Conservation (phyloP, 305 asterid species). For the Fraxinus velutina region DNA sequence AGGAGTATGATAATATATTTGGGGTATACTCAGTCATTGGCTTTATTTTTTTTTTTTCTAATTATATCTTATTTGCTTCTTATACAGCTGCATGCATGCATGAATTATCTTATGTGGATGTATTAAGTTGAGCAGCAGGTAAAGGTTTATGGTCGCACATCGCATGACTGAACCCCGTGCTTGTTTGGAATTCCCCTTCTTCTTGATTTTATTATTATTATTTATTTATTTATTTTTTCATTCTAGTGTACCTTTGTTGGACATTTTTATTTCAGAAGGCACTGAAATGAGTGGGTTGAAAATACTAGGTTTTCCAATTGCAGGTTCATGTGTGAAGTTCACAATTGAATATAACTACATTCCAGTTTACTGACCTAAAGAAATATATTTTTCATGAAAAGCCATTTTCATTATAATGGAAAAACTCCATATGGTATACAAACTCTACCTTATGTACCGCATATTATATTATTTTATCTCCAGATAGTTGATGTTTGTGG, state of each 20-base stretch:
- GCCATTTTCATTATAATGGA: neutral
- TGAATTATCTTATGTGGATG: neutral
- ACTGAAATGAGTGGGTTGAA: neutral
- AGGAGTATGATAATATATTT: slow-evolving; percentile 77
- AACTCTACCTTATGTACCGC: neutral
- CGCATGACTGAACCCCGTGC: neutral
- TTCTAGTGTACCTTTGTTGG: neutral
- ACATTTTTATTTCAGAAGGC: slow-evolving; percentile 3
- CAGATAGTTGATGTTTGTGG: neutral
- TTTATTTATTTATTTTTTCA: neutral
- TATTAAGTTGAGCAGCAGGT: neutral
- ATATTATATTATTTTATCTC: neutral
- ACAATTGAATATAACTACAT: neutral
- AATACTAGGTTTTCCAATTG: neutral
- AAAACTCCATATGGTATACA: neutral
- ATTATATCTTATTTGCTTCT: slow-evolving; percentile 20
- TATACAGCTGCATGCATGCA: neutral
- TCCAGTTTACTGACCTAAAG: neutral
- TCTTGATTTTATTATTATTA: neutral
- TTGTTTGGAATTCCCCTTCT: neutral
- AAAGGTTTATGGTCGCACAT: neutral
- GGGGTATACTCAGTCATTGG: slow-evolving; percentile 61
- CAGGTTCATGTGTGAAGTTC: neutral
- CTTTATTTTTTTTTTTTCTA: neutral
- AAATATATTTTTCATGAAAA: neutral